Percentiles rank a stretch among this genome's conserved stretches.
Evolutionary conservation across 2,329 filamentous ascomycete species (phyloP).

Genomic region (Fusarium scirpi): DNA sequence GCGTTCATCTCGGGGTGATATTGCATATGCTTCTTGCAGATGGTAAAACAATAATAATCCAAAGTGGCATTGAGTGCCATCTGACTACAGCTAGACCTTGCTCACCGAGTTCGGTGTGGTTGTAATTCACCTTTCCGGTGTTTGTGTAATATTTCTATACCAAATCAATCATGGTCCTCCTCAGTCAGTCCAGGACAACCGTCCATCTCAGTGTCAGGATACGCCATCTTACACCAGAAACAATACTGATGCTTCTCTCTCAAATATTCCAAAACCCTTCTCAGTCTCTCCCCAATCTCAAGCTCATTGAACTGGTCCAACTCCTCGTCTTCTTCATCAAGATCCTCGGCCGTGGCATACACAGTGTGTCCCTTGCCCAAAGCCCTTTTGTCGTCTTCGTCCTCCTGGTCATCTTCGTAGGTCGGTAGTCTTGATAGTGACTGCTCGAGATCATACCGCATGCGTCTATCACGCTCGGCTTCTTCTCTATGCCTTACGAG

Average conservation of each 20-base stretch:
- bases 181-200: slow-evolving; percentile 90
- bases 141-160: background rate
- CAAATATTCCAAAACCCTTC: slow-evolving; percentile 74
- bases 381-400: slow-evolving; percentile 78
- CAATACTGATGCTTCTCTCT: slow-evolving; percentile 83
- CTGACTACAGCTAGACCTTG: background rate
- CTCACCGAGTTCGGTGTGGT: background rate
- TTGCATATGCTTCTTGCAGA: background rate
- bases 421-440: slow-evolving; percentile 72
- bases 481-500: slow-evolving; percentile 77
- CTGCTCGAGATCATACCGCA: slow-evolving; percentile 74
- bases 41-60: background rate
- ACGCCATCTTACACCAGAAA: slow-evolving; percentile 94
- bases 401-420: slow-evolving; percentile 77
- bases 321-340: slow-evolving; percentile 84
- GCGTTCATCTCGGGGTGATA: background rate
- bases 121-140: background rate
- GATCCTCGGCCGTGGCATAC: slow-evolving; percentile 72
- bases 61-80: background rate
- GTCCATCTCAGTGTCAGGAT: slow-evolving; percentile 80
- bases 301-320: slow-evolving; percentile 82
- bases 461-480: slow-evolving; percentile 74
- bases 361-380: slow-evolving; percentile 68
- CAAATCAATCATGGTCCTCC: slow-evolving; percentile 75
- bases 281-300: slow-evolving; percentile 73